Evolutionary conservation across 306 rosid species (phyloP).

Genomic region (Vicia sativa): DNA sequence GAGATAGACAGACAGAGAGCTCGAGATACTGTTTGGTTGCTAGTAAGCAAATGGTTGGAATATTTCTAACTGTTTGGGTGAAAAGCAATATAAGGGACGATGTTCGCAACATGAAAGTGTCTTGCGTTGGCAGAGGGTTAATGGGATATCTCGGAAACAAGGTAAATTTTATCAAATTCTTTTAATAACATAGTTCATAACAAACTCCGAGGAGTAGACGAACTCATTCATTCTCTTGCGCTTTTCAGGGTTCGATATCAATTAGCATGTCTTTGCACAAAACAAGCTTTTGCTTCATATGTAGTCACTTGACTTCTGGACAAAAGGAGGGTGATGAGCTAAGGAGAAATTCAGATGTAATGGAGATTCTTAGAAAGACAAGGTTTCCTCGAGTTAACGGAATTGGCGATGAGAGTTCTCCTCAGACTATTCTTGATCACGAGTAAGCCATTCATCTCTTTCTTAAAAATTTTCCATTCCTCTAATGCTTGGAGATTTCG

Average conservation of each 20-base stretch:
- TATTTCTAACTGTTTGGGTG: conserved; percentile 89
- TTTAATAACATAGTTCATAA: conserved; percentile 12
- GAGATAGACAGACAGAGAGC: conserved; percentile 69
- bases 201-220: background rate
- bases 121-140: conserved; percentile 97
- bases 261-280: conserved; percentile 96
- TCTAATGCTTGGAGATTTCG: conserved; percentile 21
- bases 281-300: conserved; percentile 97
- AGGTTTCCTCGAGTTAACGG: conserved; percentile 79
- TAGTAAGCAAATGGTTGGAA: conserved; percentile 99
- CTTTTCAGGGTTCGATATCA: conserved; percentile 96
- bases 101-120: conserved; percentile 82
- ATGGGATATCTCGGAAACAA: conserved; percentile 99
- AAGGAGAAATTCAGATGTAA: conserved; percentile 90
- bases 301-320: conserved; percentile 97
- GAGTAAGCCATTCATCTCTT: conserved; percentile 61
- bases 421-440: conserved; percentile 82
- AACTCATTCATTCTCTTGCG: conserved; percentile 47
- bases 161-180: conserved; percentile 50
- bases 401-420: conserved; percentile 64
- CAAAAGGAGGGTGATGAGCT: conserved; percentile 98
- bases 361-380: conserved; percentile 95
- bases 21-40: conserved; percentile 91
- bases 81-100: conserved; percentile 76
- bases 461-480: conserved; percentile 15